Conservation (phyloP, 176 grass and related monocot species). For the Bromus sterilis region DNA sequence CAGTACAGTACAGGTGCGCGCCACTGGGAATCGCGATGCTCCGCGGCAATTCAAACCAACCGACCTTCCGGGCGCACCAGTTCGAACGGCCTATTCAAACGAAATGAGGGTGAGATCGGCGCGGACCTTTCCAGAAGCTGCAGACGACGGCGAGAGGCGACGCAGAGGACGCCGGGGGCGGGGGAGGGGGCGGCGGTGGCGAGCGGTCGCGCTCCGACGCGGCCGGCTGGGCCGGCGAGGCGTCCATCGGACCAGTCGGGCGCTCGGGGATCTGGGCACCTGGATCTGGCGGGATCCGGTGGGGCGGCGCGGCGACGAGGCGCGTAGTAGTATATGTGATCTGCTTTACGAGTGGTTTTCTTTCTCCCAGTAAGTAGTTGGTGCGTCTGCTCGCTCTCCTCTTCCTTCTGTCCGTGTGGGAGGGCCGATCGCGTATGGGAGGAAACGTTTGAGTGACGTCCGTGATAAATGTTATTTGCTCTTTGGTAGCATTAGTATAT, state of each 20-base stretch:
- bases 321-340: slow-evolving; percentile 17
- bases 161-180: slow-evolving; percentile 23
- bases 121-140: slow-evolving; percentile 89
- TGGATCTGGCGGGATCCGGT: slow-evolving; percentile 38
- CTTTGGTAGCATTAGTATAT: neutral
- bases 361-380: neutral
- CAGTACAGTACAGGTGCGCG: neutral
- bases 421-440: neutral
- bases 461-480: neutral
- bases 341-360: slow-evolving; percentile 30
- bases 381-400: neutral
- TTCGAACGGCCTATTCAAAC: neutral
- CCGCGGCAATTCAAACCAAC: neutral
- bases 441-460: neutral
- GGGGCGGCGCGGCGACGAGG: slow-evolving; percentile 16
- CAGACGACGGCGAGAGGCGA: slow-evolving; percentile 82
- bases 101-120: neutral
- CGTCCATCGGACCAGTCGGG: slow-evolving; percentile 24
- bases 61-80: neutral
- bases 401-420: neutral
- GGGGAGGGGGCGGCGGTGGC: slow-evolving; percentile 28
- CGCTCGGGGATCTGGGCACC: slow-evolving; percentile 15
- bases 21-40: neutral
- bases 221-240: slow-evolving; percentile 32
- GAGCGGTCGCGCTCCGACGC: slow-evolving; percentile 70